A percentile compares a stretch with the other conserved stretches of the same genome.
Conservation (phyloP, 495 filamentous ascomycete genomes). For the Letharia columbiana region DNA sequence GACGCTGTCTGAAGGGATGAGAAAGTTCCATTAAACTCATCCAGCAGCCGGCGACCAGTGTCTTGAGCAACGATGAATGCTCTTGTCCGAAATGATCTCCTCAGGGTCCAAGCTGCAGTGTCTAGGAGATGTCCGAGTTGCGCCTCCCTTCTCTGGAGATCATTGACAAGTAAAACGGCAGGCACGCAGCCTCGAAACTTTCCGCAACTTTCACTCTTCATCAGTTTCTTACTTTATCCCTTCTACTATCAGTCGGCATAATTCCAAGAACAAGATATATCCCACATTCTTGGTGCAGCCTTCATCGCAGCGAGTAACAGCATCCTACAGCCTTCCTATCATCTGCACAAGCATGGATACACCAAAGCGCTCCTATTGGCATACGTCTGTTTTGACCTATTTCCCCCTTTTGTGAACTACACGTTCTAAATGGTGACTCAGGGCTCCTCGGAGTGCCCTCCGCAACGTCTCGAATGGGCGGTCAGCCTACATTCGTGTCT, state of each 20-base stretch:
- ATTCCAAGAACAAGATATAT: background rate
- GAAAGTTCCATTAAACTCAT: background rate
- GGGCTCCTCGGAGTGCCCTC: conserved; percentile 6
- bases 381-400: conserved; percentile 1
- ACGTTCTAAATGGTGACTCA: background rate
- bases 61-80: background rate
- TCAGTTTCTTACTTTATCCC: background rate
- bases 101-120: background rate
- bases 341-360: conserved; percentile 4
- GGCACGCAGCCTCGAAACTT: background rate
- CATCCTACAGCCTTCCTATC: background rate
- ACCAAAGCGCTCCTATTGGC: conserved; percentile 4
- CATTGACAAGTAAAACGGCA: background rate
- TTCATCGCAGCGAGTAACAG: background rate
- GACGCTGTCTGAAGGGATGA: conserved; percentile 61
- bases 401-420: background rate
- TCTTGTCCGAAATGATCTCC: background rate
- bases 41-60: background rate
- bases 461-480: background rate
- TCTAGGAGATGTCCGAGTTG: background rate
- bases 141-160: background rate
- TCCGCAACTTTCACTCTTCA: background rate
- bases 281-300: conserved; percentile 6
- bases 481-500: background rate
- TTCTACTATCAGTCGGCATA: background rate